These are phyloP conservation scores for Dictyostelium purpureum DNA, from an alignment of 78 protist species.

Conservation along the genomic window DNA sequence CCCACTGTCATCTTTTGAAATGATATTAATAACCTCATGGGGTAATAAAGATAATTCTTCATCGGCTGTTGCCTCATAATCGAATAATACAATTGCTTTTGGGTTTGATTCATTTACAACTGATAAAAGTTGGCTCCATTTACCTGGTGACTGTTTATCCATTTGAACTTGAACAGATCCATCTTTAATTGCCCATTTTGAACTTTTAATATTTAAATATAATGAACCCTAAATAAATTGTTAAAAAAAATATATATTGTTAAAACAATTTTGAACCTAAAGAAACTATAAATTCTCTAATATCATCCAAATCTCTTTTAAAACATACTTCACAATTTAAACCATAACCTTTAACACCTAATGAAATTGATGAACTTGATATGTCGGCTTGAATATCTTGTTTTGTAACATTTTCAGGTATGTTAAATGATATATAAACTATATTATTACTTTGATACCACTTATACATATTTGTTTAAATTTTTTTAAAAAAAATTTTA, in stretches of 20 bases:
- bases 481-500: no score
- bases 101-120: background rate
- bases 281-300: background rate
- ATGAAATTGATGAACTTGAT: background rate
- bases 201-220: slow-evolving; percentile 10
- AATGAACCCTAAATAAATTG: slow-evolving; percentile 11
- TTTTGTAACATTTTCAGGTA: slow-evolving; percentile 10
- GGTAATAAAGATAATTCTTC: slow-evolving; percentile 29
- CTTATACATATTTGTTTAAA: slow-evolving; percentile 17
- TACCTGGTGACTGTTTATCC: slow-evolving; percentile 23
- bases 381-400: slow-evolving; percentile 33
- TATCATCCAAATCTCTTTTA: no score
- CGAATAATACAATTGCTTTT: slow-evolving; percentile 52
- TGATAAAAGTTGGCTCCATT: slow-evolving; percentile 28
- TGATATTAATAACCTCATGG: slow-evolving; percentile 1
- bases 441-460: slow-evolving; percentile 58
- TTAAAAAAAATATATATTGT: background rate
- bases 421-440: slow-evolving; percentile 12
- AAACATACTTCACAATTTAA: slow-evolving; percentile 18
- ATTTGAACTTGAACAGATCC: background rate
- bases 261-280: background rate
- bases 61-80: slow-evolving; percentile 27
- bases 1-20: slow-evolving; percentile 43
- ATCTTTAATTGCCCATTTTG: slow-evolving; percentile 42
- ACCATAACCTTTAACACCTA: slow-evolving; percentile 57